Evolutionary conservation across 1,284 basidiomycete species (phyloP), one percentile per base, ranked within the genome.

Genomic region (Cryptococcus neoformans): DNA sequence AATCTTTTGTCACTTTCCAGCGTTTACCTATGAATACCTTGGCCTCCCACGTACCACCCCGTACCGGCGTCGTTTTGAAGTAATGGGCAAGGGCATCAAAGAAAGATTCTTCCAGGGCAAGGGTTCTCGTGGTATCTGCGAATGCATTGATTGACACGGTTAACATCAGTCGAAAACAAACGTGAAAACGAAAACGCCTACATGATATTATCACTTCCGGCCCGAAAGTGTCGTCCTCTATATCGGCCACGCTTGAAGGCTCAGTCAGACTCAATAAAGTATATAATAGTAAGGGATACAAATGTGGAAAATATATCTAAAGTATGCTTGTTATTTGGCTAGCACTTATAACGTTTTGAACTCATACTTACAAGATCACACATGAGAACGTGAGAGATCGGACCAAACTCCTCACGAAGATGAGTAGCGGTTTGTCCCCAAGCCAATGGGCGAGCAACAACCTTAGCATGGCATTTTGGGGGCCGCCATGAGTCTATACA

Each of bases 291-390:
- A 66, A 62, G 1, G 72, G 73, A 49, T 76, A 75, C 1, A 76
- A 67, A 44, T 75, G 62, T 0, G 76, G 76, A 48, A 77, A 76
- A 61, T 77, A 75, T 7, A 76, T 65, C 75, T 77, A 5, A 28
- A 28, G 28, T 28, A 28, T 4, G 28, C 28, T 6, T 2, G 34
- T 62, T 36, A 57, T 54, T 39, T n/a, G 36, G 28, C 14, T 16
- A 39, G 36, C 44, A 35, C 44, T n/a, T 38, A 46, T 10, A 50
- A 10, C 17, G 34, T 1, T 12, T 35, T 12, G 8, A 12, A 12
- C 7, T 36, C 9, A 12, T 10, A 65, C 74, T 49, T 53, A 77
- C 75, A 36, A 77, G 58, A 56, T 77, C 75, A 54, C 74, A 73
- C 61, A 74, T 61, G 16, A 77, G 55, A 44, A 77, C 68, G 56